These are phyloP conservation scores for Fusarium mangiferae DNA, from an alignment of 2,329 filamentous ascomycete species.

Conservation along the genomic window DNA sequence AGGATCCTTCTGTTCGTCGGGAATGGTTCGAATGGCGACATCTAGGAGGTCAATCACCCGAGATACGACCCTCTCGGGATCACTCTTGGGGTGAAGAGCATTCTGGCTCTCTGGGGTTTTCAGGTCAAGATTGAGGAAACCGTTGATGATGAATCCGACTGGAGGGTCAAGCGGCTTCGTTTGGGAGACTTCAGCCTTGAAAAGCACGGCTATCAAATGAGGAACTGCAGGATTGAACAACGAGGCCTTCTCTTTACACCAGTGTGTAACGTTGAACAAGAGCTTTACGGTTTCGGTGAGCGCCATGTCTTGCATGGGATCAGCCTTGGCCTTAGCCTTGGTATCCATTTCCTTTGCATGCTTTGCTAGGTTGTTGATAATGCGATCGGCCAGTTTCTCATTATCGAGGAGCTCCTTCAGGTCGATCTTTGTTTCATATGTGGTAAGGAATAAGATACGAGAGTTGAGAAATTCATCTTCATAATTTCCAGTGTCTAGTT, in stretches of 20 bases:
- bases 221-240: conserved; percentile 76
- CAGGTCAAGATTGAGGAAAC: conserved; percentile 81
- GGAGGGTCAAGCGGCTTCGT: conserved; percentile 78
- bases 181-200: conserved; percentile 65
- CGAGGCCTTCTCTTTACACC: conserved; percentile 69
- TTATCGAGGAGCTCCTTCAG: conserved; percentile 59
- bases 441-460: conserved; percentile 57
- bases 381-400: conserved; percentile 61
- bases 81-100: conserved; percentile 73
- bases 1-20: conserved; percentile 76
- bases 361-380: conserved; percentile 75
- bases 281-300: conserved; percentile 87
- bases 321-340: conserved; percentile 47
- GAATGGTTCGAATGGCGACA: conserved; percentile 70
- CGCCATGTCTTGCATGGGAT: conserved; percentile 80
- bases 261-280: conserved; percentile 87
- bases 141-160: conserved; percentile 78
- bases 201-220: conserved; percentile 76
- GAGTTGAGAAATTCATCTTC: conserved; percentile 86
- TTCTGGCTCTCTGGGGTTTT: conserved; percentile 62
- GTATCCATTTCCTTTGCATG: conserved; percentile 66
- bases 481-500: conserved; percentile 75
- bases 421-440: conserved; percentile 61
- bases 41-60: conserved; percentile 78
- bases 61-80: conserved; percentile 68